Evolutionary conservation across 2,329 filamentous ascomycete species (phyloP).

Genomic region (Calycina herbarum): DNA sequence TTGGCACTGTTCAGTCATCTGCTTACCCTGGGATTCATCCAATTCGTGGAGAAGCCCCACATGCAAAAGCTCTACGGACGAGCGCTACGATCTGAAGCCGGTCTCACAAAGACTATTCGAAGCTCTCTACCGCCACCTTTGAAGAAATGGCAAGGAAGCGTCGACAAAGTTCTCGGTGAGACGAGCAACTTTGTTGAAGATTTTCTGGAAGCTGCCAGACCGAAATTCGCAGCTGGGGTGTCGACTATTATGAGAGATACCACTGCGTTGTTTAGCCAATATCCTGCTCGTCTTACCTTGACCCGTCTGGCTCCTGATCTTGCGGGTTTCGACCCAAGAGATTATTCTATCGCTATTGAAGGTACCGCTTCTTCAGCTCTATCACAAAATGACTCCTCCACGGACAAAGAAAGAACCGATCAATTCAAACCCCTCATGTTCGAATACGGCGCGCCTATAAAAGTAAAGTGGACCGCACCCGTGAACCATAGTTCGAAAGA

Average conservation of each 20-base stretch:
- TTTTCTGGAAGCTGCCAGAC: conserved; percentile 79
- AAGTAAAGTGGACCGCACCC: conserved; percentile 87
- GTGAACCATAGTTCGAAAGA: conserved; percentile 85
- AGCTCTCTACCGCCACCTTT: conserved; percentile 81
- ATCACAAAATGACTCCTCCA: conserved; percentile 58
- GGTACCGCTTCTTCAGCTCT: conserved; percentile 58
- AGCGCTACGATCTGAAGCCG: conserved; percentile 80
- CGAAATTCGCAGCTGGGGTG: conserved; percentile 82
- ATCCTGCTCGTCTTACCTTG: conserved; percentile 82
- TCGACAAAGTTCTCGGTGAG: conserved; percentile 84
- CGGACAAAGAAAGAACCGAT: conserved; percentile 66
- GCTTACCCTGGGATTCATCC: conserved; percentile 82
- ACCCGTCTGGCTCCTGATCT: conserved; percentile 77
- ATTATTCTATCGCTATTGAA: conserved; percentile 76
- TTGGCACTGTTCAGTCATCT: conserved; percentile 84
- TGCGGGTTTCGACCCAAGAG: conserved; percentile 73
- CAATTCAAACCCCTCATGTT: conserved; percentile 75
- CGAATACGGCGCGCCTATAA: conserved; percentile 87
- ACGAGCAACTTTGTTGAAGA: conserved; percentile 89
- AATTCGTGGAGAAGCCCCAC: conserved; percentile 91
- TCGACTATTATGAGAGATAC: conserved; percentile 87
- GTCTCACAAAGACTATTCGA: conserved; percentile 87
- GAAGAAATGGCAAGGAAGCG: conserved; percentile 78
- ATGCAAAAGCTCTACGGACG: conserved; percentile 97
- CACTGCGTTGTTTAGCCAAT: conserved; percentile 82